A percentile compares a stretch with the other conserved stretches of the same genome.
These are phyloP conservation scores for Hypomontagnella submonticulosa DNA, from an alignment of 495 filamentous ascomycete species.

Conservation along the genomic window DNA sequence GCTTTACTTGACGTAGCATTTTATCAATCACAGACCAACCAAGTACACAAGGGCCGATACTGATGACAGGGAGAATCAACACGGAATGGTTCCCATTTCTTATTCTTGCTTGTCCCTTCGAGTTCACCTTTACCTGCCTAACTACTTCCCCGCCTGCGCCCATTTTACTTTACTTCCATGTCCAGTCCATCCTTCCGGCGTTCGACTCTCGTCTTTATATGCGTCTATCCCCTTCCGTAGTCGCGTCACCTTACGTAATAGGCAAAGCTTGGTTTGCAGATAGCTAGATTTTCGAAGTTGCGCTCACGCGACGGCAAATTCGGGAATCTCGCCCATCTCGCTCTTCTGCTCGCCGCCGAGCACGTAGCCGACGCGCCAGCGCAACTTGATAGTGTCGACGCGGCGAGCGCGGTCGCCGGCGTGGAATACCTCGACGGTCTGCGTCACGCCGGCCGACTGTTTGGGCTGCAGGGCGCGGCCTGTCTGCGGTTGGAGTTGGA, in stretches of 20 bases:
- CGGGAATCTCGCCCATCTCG: slow-evolving; percentile 90
- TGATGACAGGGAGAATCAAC: too few species aligned
- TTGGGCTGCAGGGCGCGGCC: slow-evolving; percentile 77
- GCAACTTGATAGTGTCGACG: slow-evolving; percentile 81
- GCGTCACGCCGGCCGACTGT: slow-evolving; percentile 81
- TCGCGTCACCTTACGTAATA: neutral
- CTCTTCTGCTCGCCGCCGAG: slow-evolving; percentile 68
- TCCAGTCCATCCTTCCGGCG: neutral
- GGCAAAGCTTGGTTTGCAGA: neutral
- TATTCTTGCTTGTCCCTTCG: neutral
- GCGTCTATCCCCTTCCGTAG: neutral
- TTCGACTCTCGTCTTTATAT: neutral
- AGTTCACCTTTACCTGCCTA: neutral
- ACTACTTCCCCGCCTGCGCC: neutral
- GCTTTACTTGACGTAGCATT: too few species aligned
- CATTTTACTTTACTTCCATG: neutral
- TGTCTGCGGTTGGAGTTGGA: slow-evolving; percentile 85
- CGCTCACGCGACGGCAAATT: slow-evolving; percentile 73
- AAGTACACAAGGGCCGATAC: too few species aligned
- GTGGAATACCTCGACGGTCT: slow-evolving; percentile 78
- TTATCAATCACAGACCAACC: too few species aligned
- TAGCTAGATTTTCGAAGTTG: neutral
- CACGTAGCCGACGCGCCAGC: slow-evolving; percentile 87
- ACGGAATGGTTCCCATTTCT: neutral
- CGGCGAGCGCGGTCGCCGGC: slow-evolving; percentile 73